A percentile compares a stretch with the other conserved stretches of the same genome.
Evolutionary conservation across 1,284 basidiomycete species (phyloP).

Genomic region (Mycosarcoma mackinlayi): DNA sequence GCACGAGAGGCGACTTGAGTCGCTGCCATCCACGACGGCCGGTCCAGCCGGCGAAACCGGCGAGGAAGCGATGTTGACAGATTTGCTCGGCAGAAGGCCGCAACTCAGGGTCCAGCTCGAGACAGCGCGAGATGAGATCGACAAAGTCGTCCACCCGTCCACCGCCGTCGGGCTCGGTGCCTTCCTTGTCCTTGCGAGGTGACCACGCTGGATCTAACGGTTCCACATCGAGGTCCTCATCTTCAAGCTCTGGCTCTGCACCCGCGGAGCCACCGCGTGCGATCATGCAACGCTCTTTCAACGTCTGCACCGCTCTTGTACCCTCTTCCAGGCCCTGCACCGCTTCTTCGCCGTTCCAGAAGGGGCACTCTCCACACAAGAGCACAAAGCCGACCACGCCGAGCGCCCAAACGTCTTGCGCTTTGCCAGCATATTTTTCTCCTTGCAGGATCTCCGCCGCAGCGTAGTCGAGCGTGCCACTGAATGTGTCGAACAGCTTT

Average conservation of each 20-base stretch:
- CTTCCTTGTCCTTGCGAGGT: constrained; percentile 34
- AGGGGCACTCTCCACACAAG: constrained; percentile 90
- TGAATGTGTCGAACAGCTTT: constrained; percentile 94
- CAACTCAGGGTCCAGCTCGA: constrained; percentile 74
- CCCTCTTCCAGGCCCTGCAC: constrained; percentile 58
- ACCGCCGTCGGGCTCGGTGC: constrained; percentile 74
- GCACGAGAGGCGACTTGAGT: constrained; percentile 26
- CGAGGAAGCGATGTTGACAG: constrained; percentile 80
- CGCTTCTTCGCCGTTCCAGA: constrained; percentile 72
- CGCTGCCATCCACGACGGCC: constrained; percentile 65
- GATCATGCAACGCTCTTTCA: constrained; percentile 55
- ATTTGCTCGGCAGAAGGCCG: constrained; percentile 83
- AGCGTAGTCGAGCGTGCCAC: constrained; percentile 85
- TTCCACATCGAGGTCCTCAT: constrained; percentile 20
- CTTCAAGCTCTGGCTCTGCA: constrained; percentile 14
- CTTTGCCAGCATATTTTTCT: constrained; percentile 92
- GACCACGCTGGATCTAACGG: constrained; percentile 42
- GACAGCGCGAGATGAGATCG: constrained; percentile 80
- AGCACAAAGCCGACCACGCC: constrained; percentile 98
- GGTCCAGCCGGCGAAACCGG: constrained; percentile 72
- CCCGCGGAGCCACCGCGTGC: constrained; percentile 36
- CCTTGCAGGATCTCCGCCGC: constrained; percentile 95
- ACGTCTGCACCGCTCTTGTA: constrained; percentile 55
- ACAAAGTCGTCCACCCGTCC: constrained; percentile 83
- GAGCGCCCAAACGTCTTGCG: constrained; percentile 98